Evolutionary conservation across 2,329 filamentous ascomycete species (phyloP), one percentile per base, ranked within the genome.

Genomic region (Sarocladiaceae sp.): DNA sequence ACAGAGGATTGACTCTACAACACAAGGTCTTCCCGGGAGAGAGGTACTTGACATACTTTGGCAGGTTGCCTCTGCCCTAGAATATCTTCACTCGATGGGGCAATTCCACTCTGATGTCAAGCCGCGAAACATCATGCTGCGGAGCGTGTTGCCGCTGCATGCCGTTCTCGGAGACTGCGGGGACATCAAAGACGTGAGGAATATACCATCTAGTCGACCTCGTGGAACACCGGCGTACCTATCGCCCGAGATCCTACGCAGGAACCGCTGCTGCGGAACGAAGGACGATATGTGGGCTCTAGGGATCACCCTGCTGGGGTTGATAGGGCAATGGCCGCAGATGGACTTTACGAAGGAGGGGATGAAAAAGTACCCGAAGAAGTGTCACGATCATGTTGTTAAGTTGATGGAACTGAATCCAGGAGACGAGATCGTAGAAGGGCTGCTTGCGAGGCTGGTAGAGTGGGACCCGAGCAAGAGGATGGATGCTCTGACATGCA

Each of bases 241-340:
- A 49, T 62, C 61, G 6, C 61, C 61, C 1, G 49, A 60, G 34
- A 54, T 61, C n/a, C 48, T 49, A 20, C 46, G 44, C 15, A 13
- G 44, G 9, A 32, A 45, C 5, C 37, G 45, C 13, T 53, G 59
- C 31, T 31, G 24, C 4, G 59, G 59, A 1, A 47, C 48, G 11
- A 51, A 50, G 6, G 61, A 63, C 29, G 61, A 64, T n/a, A 51
- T 63, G 4, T 63, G 61, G 61, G 61, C 61, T 4, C 47, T 64
- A 6, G 61, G 61, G 0, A 47, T 63, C 13, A 55, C 58, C 3
- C 34, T 59, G 16, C 51, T 63, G 11, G 55, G 51, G 1, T 58
- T 62, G 58, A 48, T 61, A 43, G 50, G 44, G 7, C 61, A 61
- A 47, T 52, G 45, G 52, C 61, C 60, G 11, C 35, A 12, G 26